Evolutionary conservation across 257 asterid species (phyloP), one percentile per base, ranked within the genome.

Genomic region (Fraxinus excelsior): DNA sequence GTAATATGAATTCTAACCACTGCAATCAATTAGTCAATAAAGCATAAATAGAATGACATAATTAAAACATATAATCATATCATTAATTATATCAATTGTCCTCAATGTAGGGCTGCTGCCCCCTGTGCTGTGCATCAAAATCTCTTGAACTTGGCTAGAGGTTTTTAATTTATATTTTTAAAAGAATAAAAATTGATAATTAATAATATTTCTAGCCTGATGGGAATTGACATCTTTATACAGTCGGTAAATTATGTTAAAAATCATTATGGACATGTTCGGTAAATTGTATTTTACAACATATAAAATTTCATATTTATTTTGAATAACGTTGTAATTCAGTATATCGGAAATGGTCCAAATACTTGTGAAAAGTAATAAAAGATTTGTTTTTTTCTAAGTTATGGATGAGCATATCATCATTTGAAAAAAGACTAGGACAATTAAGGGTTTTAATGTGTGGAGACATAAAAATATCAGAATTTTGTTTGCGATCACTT

Each of bases 1-100:
- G 80, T 26, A 80, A 25, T 70, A 46, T 70, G 81, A 40, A 79
- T 8, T 77, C 68, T 64, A 82, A 80, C 84, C 75, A 85, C 85
- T 82, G 82, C 86, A 82, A 85, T 85, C 83, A 80, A 82, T 78
- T 80, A 78, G 89, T 85, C 86, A 85, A 80, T 74, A 75, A 80
- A 82, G 76, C 68, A 77, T 74, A 82, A 80, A 80, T 71, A 75
- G 78, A 75, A 73, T 28, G 78, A 62, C 76, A 73, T 51, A 25
- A 62, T 62, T 62, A 75, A 68, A 78, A 66, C 83, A 82, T 68
- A 60, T 11, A 85, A 71, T 82, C 76, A 76, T 82, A 67, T 78
- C 79, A 77, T 77, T 80, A 35, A 82, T 82, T 66, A 77, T 80
- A 77, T 28, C 77, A 82, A 70, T 42, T 74, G 71, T 42, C 79